Evolutionary conservation across 1,284 basidiomycete species (phyloP), one percentile per base, ranked within the genome.

Genomic region (Irpex lacteus): DNA sequence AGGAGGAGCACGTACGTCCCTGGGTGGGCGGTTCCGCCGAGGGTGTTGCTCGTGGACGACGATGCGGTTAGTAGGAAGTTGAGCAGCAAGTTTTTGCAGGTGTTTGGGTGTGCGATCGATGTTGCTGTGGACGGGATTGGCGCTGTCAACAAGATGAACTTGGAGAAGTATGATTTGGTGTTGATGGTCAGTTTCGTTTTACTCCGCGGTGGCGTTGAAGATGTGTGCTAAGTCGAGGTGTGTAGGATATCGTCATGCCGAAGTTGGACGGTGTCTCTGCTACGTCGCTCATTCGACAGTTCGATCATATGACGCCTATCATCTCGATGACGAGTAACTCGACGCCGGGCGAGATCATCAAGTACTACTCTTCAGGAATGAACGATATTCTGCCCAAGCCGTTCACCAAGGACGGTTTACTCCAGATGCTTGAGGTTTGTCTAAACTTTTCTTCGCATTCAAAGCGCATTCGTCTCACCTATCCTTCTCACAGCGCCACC

Each of bases 381-480:
- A 98, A 97, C 76, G 96, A 98, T 77, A 92, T 98, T 64, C 80
- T 98, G n/a, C 92, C 96, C 6, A 98, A 98, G 76, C 96, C 96
- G 1, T 98, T 98, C 78, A 97, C 94, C 13, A 95, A 96, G 75
- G 89, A 96, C 72, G 92, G 92, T 7, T 78, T 98, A 61, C 79
- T 97, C 60, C 90, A 91, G 67, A 96, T 98, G 87, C 88, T 98
- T 66, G 95, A 98, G 80, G 90, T 73, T 52, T 18, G 50, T 52
- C 11, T 18, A 47, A 47, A 47, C 9, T 13, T n/a, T 47, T n/a
- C n/a, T n/a, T 47, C 44, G 15, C 50, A n/a, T 52, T 52, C 50
- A 44, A 4, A 15, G 8, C 15, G 5, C 44, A 18, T n/a, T 19
- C 19, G 13, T 52, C 56, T 18, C 3, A 36, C 54, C 60, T 6